Evolutionary conservation across 306 rosid genomes (phyloP).

Genomic region (Malus asiatica): DNA sequence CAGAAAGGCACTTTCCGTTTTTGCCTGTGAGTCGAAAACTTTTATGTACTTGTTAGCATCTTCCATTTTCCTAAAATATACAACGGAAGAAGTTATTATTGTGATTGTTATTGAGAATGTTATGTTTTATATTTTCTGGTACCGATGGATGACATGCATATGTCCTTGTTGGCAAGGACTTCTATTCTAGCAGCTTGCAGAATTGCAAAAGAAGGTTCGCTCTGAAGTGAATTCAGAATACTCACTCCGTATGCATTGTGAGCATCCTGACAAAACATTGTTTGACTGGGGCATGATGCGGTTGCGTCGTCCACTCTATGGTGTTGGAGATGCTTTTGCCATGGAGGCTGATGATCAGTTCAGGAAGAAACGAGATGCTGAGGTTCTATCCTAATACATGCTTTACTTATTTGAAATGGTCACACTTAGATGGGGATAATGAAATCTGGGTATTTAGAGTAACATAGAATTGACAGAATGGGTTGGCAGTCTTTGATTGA

Average conservation of each 20-base stretch:
- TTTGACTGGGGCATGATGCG: conserved; percentile 99
- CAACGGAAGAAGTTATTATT: conserved; percentile 12
- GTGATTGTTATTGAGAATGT: conserved; percentile 14
- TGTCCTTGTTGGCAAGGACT: conserved; percentile 65
- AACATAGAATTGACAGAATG: not conserved
- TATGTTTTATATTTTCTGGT: conserved; percentile 15
- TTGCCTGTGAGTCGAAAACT: not conserved
- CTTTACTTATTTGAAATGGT: not conserved
- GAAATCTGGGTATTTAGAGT: not conserved
- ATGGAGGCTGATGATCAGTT: conserved; percentile 87
- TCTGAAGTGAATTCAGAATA: conserved; percentile 83
- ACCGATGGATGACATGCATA: conserved; percentile 46
- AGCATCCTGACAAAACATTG: conserved; percentile 77
- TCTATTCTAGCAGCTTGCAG: conserved; percentile 71
- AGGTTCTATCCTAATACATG: conserved; percentile 39
- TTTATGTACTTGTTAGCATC: conserved; percentile 5
- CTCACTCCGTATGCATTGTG: conserved; percentile 69
- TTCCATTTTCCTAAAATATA: conserved; percentile 1
- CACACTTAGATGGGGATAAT: not conserved
- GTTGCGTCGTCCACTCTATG: conserved; percentile 71
- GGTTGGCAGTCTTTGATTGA: not conserved
- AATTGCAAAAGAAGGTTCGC: conserved; percentile 78
- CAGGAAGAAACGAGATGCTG: conserved; percentile 84
- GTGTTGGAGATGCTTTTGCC: conserved; percentile 97
- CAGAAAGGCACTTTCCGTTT: conserved; percentile 3